phyloP scores from a whole-genome alignment of 2,329 filamentous ascomycete genomes.

The Ophiocordyceps camponoti-saundersi region DNA sequence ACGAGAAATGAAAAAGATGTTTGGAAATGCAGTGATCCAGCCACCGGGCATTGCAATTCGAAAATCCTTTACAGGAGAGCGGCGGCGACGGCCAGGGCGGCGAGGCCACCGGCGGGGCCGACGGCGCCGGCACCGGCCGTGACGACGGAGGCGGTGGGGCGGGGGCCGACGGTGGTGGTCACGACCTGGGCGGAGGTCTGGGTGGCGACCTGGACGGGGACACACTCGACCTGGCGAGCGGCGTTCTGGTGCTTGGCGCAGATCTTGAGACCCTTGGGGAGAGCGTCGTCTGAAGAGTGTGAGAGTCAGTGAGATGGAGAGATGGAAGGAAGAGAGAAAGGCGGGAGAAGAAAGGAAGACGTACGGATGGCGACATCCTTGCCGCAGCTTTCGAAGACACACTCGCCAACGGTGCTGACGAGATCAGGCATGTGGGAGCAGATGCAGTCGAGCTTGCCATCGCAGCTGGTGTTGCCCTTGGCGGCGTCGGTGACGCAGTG shows the following conservation, averaged over 20 bases:
- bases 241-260: background rate
- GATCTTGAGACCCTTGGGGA: conserved; percentile 8
- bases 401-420: conserved; percentile 9
- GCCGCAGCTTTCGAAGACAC: conserved; percentile 13
- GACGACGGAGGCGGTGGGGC: conserved; percentile 4
- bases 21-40: background rate
- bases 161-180: conserved; percentile 5
- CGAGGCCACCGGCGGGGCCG: conserved; percentile 14
- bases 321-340: background rate
- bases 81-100: conserved; percentile 14
- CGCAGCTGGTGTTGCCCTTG: conserved; percentile 9
- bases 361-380: conserved; percentile 13
- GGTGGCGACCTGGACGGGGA: background rate
- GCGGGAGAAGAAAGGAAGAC: conserved; percentile 3
- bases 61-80: conserved; percentile 20
- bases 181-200: conserved; percentile 1
- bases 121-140: conserved; percentile 14
- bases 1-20: background rate
- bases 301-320: background rate
- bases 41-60: too few species aligned
- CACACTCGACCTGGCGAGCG: background rate
- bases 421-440: conserved; percentile 10
- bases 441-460: conserved; percentile 11
- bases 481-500: conserved; percentile 12
- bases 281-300: conserved; percentile 10